Evolutionary conservation across 129 eudicot species (phyloP), one percentile per base, ranked within the genome.

Genomic region (Escallonia herrerae): DNA sequence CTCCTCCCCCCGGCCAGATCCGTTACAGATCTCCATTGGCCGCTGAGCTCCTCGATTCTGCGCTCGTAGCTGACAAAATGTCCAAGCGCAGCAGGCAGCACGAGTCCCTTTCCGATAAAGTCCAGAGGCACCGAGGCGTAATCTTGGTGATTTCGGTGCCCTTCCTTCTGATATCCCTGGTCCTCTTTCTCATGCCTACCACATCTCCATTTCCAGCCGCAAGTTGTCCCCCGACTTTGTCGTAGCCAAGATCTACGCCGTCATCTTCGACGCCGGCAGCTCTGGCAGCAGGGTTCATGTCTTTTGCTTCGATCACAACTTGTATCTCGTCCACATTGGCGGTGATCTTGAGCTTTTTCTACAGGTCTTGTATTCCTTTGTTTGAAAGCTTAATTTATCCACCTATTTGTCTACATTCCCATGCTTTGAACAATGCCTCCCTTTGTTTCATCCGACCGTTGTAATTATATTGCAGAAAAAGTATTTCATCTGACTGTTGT

Each of bases 211-310:
- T 14, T 0, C 69, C 7, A 59, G 60, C 12, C 79, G 96, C 5
- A 93, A 81, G 81, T 77, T 83, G 51, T 60, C 90, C 33, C 89
- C 95, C 6, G 61, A 64, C 52, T 58, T 33, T 8, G 48, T 59
- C 41, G 58, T 59, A 5, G 40, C 73, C 15, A 73, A 68, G 63
- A 70, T 74, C 51, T 93, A 83, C 43, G 98, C 96, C 3, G 96
- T 93, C 14, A 86, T 93, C 22, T 88, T 93, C 50, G 98, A 93
- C 66, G 98, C 98, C 2, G 98, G 98, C 3, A 93, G 98, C 59
- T 85, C 95, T 2, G 98, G 98, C 14, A 93, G 98, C 65, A 74
- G 98, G 45, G 96, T 93, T 62, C 98, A 93, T 62, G 98, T 88
- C 15, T 93, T 88, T 74, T 83, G 91, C 70, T 93, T 93, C 59